Evolutionary conservation across 176 grass and related monocot species (phyloP).

Genomic region (Chrysopogon serrulatus): DNA sequence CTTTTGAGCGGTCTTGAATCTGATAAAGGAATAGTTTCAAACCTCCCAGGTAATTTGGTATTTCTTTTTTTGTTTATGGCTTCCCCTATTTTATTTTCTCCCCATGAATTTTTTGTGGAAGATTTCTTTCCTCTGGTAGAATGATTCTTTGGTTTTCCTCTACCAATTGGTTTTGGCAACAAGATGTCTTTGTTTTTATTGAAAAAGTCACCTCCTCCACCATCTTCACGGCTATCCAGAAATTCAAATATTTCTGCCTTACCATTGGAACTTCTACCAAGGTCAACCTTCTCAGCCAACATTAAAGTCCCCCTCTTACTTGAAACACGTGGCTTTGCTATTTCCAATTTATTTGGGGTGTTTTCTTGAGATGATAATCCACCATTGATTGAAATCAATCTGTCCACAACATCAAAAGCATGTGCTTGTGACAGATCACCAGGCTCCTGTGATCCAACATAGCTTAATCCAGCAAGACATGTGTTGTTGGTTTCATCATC

Average conservation of each 20-base stretch:
- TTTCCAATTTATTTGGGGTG: conserved; percentile 29
- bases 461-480: conserved; percentile 48
- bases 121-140: conserved; percentile 27
- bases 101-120: background rate
- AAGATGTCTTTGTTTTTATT: conserved; percentile 63
- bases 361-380: conserved; percentile 47
- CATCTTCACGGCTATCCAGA: conserved; percentile 60
- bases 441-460: conserved; percentile 74
- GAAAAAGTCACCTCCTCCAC: conserved; percentile 69
- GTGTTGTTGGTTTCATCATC: conserved; percentile 12
- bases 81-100: conserved; percentile 5
- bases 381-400: conserved; percentile 59
- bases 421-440: conserved; percentile 69
- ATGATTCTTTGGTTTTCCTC: conserved; percentile 24
- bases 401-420: conserved; percentile 79
- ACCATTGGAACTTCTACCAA: conserved; percentile 17
- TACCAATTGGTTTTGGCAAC: conserved; percentile 18
- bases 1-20: conserved; percentile 45
- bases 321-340: conserved; percentile 38
- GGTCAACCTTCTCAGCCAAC: conserved; percentile 49
- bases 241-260: conserved; percentile 61
- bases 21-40: conserved; percentile 34
- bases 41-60: conserved; percentile 7
- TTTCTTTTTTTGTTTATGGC: background rate
- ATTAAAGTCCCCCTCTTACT: conserved; percentile 51